phyloP scores from a whole-genome alignment of 2,329 filamentous ascomycete genomes.

The Xylariaceae sp. region DNA sequence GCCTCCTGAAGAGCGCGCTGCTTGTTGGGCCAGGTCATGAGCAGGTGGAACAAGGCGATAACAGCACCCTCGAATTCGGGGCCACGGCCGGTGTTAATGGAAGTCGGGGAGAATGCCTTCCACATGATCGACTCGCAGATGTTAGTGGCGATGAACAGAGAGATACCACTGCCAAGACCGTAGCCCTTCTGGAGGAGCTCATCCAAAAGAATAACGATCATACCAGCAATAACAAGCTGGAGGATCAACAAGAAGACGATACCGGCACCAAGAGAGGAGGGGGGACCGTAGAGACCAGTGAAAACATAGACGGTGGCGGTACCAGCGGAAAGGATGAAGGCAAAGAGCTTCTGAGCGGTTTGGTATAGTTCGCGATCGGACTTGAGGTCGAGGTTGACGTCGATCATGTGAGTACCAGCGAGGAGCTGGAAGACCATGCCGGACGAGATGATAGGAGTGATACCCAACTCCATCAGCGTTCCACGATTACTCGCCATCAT shows the following conservation, averaged over 20 bases:
- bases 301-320: constrained; percentile 98
- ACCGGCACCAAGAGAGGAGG: constrained; percentile 92
- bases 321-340: constrained; percentile 94
- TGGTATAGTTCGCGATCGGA: constrained; percentile 99
- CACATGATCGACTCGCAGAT: constrained; percentile 99
- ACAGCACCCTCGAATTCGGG: constrained; percentile 99
- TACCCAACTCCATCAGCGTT: constrained; percentile 92
- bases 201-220: constrained; percentile 98
- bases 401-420: constrained; percentile 97
- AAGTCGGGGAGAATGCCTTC: constrained; percentile 99
- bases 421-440: constrained; percentile 99
- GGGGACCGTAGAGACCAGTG: constrained; percentile 94
- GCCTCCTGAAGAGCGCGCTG: constrained; percentile 96
- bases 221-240: constrained; percentile 92
- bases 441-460: constrained; percentile 98
- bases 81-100: constrained; percentile 97
- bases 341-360: constrained; percentile 97
- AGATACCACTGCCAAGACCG: constrained; percentile 96
- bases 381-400: constrained; percentile 99
- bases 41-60: constrained; percentile 94
- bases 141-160: constrained; percentile 99
- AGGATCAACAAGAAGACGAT: constrained; percentile 98
- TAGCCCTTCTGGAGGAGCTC: constrained; percentile 99
- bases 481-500: constrained; percentile 99
- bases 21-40: constrained; percentile 99